phyloP scores from a whole-genome alignment of 2,329 filamentous ascomycete genomes.

The Dryadomyces sulphureus region DNA sequence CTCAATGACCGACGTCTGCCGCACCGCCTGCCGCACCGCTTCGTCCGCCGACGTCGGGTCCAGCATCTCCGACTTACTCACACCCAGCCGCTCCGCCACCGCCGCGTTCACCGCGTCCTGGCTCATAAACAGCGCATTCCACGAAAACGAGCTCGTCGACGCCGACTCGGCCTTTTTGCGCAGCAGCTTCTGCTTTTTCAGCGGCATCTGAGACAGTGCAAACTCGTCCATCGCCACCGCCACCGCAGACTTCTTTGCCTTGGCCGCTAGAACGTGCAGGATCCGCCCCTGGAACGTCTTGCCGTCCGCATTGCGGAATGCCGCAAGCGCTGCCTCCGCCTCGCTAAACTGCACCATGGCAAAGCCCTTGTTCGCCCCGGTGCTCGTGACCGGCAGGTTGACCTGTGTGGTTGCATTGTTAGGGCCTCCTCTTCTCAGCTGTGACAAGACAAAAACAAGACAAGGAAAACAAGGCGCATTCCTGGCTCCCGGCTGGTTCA shows the following conservation, averaged over 20 bases:
- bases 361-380: constrained; percentile 73
- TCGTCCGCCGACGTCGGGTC: constrained; percentile 94
- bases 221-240: constrained; percentile 57
- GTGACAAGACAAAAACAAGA: not conserved
- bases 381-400: constrained; percentile 64
- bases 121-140: constrained; percentile 99
- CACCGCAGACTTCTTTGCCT: constrained; percentile 51
- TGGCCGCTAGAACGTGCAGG: constrained; percentile 75
- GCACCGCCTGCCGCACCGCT: constrained; percentile 90
- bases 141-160: constrained; percentile 74
- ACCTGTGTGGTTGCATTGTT: constrained; percentile 41
- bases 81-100: constrained; percentile 69
- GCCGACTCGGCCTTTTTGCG: constrained; percentile 70
- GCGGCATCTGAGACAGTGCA: constrained; percentile 73
- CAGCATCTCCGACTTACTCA: constrained; percentile 80
- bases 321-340: constrained; percentile 57
- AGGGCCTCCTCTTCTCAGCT: not conserved
- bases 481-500: constrained; percentile 32
- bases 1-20: constrained; percentile 81
- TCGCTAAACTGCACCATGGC: constrained; percentile 71
- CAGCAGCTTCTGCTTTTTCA: constrained; percentile 89
- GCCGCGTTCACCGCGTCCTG: constrained; percentile 89
- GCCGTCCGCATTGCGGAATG: constrained; percentile 68
- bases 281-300: constrained; percentile 85
- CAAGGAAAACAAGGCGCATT: not conserved